Conservation (phyloP, 495 filamentous ascomycete species). For the Antarctomyces pellizariae region DNA sequence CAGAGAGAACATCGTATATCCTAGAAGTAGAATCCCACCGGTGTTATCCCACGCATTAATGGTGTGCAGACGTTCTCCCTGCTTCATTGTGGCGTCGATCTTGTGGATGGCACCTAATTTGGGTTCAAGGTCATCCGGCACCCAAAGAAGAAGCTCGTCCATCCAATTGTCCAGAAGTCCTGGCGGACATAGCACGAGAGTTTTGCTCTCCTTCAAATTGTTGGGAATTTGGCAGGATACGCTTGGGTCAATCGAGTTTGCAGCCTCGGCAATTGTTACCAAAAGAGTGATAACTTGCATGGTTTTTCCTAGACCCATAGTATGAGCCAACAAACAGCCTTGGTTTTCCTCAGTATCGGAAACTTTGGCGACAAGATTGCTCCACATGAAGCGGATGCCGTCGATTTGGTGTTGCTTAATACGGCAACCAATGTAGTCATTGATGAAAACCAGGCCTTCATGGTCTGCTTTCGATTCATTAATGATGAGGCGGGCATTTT, state of each 20-base stretch:
- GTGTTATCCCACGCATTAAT: slow-evolving; percentile 33
- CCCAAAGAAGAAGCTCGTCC: slow-evolving; percentile 54
- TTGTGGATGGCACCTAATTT: slow-evolving; percentile 28
- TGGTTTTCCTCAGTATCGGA: slow-evolving; percentile 17
- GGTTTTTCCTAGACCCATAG: slow-evolving; percentile 88
- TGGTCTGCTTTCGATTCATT: slow-evolving; percentile 42
- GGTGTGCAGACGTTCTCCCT: slow-evolving; percentile 15
- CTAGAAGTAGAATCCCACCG: slow-evolving; percentile 54
- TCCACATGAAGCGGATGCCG: slow-evolving; percentile 80
- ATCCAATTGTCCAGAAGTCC: slow-evolving; percentile 61
- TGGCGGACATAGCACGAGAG: slow-evolving; percentile 54
- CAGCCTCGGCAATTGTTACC: slow-evolving; percentile 43
- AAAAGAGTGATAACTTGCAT: slow-evolving; percentile 74
- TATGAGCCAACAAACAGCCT: slow-evolving; percentile 73
- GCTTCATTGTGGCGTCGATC: slow-evolving; percentile 16
- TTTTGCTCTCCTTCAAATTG: slow-evolving; percentile 32
- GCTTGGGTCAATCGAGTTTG: slow-evolving; percentile 27
- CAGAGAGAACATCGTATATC: slow-evolving; percentile 46
- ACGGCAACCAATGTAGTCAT: slow-evolving; percentile 20
- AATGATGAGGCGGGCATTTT: slow-evolving; percentile 28
- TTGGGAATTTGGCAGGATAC: slow-evolving; percentile 43
- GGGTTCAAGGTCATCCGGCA: slow-evolving; percentile 20
- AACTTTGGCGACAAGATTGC: slow-evolving; percentile 33
- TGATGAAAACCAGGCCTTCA: slow-evolving; percentile 25
- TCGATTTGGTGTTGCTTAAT: slow-evolving; percentile 34